A percentile compares a stretch with the other conserved stretches of the same genome.
Conservation (phyloP, 139 green algal species). For the Microglena sp. region DNA sequence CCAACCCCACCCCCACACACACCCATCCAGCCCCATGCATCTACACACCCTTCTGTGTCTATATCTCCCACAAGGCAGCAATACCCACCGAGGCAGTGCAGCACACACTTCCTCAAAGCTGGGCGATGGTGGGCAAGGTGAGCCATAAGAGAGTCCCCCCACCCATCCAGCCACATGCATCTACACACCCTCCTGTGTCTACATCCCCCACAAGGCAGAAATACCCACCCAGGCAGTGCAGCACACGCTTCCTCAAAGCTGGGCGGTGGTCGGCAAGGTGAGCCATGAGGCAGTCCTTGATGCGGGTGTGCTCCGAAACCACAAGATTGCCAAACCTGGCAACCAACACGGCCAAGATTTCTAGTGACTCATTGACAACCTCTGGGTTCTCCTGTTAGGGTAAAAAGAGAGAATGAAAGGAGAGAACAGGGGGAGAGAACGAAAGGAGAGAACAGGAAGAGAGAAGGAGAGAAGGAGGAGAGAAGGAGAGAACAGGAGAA, state of each 20-base stretch:
- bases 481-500: too few relatives aligned
- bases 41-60: too few relatives aligned
- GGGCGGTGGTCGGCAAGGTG: conserved; percentile 50
- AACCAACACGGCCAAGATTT: conserved; percentile 65
- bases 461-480: too few relatives aligned
- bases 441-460: too few relatives aligned
- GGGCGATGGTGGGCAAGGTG: conserved; percentile 50
- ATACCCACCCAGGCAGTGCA: conserved; percentile 51
- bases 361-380: conserved; percentile 47
- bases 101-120: conserved; percentile 60
- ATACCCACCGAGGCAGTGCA: conserved; percentile 49
- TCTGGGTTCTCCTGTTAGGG: conserved; percentile 28
- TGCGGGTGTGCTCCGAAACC: conserved; percentile 19
- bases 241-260: conserved; percentile 60
- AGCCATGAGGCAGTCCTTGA: conserved; percentile 50
- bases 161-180: too few relatives aligned
- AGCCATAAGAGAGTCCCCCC: conserved; percentile 44
- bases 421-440: too few relatives aligned
- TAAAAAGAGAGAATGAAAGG: not conserved
- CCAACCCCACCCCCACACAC: too few relatives aligned
- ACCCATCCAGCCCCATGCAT: too few relatives aligned
- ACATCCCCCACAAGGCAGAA: too few relatives aligned
- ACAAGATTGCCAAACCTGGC: conserved; percentile 53
- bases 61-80: too few relatives aligned
- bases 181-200: too few relatives aligned